Evolutionary conservation across 2,329 filamentous ascomycete species (phyloP).

Genomic region (Colletotrichum ledebouriae): DNA sequence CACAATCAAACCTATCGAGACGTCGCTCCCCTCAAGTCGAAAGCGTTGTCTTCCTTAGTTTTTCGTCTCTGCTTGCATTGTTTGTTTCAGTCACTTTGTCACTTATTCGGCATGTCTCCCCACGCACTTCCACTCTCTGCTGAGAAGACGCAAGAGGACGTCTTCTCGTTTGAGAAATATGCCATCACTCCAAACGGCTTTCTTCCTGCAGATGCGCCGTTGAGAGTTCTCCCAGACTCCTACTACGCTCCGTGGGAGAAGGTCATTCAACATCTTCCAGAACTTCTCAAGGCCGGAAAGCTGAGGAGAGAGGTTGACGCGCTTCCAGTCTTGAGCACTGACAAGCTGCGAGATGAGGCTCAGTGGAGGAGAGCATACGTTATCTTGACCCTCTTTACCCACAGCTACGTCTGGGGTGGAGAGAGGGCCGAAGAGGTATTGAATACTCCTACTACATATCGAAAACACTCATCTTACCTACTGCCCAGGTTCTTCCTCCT

Average conservation of each 20-base stretch:
- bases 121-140: conserved; percentile 52
- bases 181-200: conserved; percentile 75
- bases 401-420: conserved; percentile 92
- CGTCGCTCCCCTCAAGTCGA: not conserved
- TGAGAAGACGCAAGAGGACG: conserved; percentile 34
- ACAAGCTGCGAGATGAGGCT: conserved; percentile 70
- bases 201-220: conserved; percentile 78
- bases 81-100: not conserved
- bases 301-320: conserved; percentile 73
- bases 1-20: not conserved
- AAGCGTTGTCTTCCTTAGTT: not conserved
- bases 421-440: conserved; percentile 78
- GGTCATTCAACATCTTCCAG: conserved; percentile 75
- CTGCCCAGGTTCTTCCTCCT: conserved; percentile 73
- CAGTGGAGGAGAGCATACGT: conserved; percentile 89
- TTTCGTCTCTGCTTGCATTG: not conserved
- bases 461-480: conserved; percentile 37
- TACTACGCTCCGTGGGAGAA: conserved; percentile 88
- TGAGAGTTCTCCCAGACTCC: conserved; percentile 72
- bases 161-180: conserved; percentile 50
- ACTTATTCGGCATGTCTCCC: conserved; percentile 56
- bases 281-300: conserved; percentile 72
- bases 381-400: conserved; percentile 82
- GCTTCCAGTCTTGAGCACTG: conserved; percentile 78
- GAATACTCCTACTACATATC: not conserved